Percentiles rank a stretch among this genome's conserved stretches.
Conservation (phyloP, 2,329 filamentous ascomycete genomes). For the Alternaria gaisen region DNA sequence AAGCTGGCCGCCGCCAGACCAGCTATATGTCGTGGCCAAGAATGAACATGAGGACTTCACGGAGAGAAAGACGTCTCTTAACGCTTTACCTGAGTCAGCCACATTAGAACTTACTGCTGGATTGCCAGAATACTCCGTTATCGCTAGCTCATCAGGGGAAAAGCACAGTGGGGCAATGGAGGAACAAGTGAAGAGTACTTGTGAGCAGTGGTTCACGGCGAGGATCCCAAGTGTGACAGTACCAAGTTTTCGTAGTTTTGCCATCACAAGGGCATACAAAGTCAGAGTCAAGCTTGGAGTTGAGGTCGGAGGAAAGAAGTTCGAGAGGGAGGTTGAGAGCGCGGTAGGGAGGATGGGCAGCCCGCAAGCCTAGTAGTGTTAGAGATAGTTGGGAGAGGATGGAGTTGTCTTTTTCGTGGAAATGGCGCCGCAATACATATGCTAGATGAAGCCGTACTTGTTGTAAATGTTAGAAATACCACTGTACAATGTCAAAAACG, state of each 20-base stretch:
- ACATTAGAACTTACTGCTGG: constrained; percentile 5
- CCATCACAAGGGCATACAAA: constrained; percentile 31
- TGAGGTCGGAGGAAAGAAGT: constrained; percentile 9
- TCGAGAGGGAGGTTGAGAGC: not conserved
- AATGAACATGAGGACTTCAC: constrained; percentile 6
- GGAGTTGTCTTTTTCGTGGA: no score
- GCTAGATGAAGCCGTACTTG: not conserved
- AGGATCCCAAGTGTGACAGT: constrained; percentile 31
- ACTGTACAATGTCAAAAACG: not conserved
- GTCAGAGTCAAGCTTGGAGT: constrained; percentile 23
- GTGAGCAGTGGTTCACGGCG: constrained; percentile 32
- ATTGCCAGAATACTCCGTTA: not conserved
- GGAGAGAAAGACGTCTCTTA: constrained; percentile 29
- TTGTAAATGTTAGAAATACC: not conserved
- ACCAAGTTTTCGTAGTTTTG: constrained; percentile 37
- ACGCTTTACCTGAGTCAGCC: constrained; percentile 25
- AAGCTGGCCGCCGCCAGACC: constrained; percentile 8
- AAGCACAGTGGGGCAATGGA: constrained; percentile 14
- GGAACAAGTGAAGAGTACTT: constrained; percentile 16
- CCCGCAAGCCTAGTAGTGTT: constrained; percentile 20
- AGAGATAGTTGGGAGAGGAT: constrained; percentile 1
- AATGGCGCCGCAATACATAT: not conserved
- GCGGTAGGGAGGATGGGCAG: not conserved
- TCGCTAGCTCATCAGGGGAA: constrained; percentile 12
- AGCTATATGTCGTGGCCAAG: not conserved